Conservation (phyloP, 768 basidiomycete genomes). For the Mycena galericulata region DNA sequence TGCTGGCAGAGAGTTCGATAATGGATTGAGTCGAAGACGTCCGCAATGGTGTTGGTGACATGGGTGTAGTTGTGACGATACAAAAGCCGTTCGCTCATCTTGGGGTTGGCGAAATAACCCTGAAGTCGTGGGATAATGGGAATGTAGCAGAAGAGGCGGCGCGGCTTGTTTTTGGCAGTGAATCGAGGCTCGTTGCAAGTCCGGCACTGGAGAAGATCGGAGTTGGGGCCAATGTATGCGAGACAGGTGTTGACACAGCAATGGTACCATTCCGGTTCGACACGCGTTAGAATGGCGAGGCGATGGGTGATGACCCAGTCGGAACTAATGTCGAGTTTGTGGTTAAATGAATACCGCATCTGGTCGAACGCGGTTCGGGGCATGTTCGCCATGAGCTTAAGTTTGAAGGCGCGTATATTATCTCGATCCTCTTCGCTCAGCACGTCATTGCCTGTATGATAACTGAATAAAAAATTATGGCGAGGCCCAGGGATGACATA, state of each 20-base stretch:
- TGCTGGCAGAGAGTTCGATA: no score
- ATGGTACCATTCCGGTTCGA: constrained; percentile 41
- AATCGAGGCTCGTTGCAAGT: constrained; percentile 36
- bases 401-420: constrained; percentile 1
- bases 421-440: neutral
- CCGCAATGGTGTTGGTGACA: no score
- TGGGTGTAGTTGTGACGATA: no score
- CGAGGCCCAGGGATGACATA: neutral
- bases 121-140: no score
- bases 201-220: constrained; percentile 29
- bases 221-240: constrained; percentile 40
- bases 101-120: no score
- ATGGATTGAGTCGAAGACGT: no score
- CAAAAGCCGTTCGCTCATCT: no score
- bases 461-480: neutral
- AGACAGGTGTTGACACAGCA: constrained; percentile 51
- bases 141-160: no score
- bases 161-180: neutral
- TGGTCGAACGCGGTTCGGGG: neutral
- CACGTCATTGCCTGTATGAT: neutral
- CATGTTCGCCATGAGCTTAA: constrained; percentile 2
- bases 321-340: constrained; percentile 35
- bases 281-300: constrained; percentile 36
- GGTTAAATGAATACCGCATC: constrained; percentile 30
- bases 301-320: constrained; percentile 31